phyloP scores from a whole-genome alignment of 805 yeast species.

The Saccharomyces jurei region DNA sequence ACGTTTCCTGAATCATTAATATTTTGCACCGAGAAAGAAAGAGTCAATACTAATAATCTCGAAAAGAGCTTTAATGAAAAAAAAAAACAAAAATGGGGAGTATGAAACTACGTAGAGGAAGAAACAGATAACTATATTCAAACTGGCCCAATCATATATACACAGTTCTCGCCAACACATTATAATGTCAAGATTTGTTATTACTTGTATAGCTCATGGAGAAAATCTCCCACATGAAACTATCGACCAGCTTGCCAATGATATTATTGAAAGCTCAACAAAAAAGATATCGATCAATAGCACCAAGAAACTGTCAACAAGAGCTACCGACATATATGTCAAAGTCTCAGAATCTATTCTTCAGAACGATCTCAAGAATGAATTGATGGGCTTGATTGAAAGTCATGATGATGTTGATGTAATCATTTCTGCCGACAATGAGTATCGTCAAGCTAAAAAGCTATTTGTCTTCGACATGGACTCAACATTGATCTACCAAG shows the following conservation, averaged over 20 bases:
- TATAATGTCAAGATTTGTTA: slow-evolving; percentile 7
- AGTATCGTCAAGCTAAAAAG: slow-evolving; percentile 29
- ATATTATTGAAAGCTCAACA: background rate
- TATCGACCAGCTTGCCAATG: background rate
- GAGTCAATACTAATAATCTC: background rate
- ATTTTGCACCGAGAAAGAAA: background rate
- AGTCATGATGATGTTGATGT: slow-evolving; percentile 15
- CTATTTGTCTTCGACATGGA: slow-evolving; percentile 95
- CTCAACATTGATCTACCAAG: slow-evolving; percentile 90
- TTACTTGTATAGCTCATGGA: slow-evolving; percentile 13
- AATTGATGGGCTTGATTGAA: slow-evolving; percentile 1
- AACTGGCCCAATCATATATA: background rate
- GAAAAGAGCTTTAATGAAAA: background rate
- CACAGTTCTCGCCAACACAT: background rate
- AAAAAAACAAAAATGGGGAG: background rate
- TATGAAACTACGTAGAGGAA: background rate
- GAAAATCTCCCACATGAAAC: slow-evolving; percentile 2
- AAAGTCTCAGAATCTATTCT: background rate
- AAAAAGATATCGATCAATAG: slow-evolving; percentile 2
- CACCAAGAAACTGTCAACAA: slow-evolving; percentile 8
- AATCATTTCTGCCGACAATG: slow-evolving; percentile 15
- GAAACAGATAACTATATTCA: background rate
- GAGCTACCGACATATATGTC: slow-evolving; percentile 14
- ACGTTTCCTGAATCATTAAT: background rate
- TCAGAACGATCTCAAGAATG: slow-evolving; percentile 3